A percentile compares a stretch with the other conserved stretches of the same genome.
Evolutionary conservation across 257 asterid genomes (phyloP).

Genomic region (Echium plantagineum): DNA sequence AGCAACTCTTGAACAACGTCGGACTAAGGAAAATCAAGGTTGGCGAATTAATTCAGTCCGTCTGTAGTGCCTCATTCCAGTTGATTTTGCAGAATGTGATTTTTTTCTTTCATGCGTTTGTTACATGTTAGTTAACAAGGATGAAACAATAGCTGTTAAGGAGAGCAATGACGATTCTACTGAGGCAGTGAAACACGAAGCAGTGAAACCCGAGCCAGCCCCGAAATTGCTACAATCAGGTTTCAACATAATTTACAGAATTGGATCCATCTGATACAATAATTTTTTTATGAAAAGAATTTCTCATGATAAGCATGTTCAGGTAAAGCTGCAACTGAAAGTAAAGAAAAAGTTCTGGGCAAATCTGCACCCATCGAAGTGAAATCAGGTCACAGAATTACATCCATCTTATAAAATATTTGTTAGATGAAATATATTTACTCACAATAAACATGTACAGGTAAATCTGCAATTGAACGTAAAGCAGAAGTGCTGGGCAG

Average conservation of each 20-base stretch:
- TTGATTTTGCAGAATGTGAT: not conserved
- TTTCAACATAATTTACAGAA: constrained; percentile 14
- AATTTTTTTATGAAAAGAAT: not conserved
- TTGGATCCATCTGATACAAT: constrained; percentile 1
- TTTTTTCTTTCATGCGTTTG: constrained; percentile 10
- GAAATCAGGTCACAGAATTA: constrained; percentile 14
- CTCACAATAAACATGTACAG: constrained; percentile 11
- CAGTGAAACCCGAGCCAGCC: constrained; percentile 27
- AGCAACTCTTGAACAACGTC: constrained; percentile 74
- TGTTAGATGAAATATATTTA: not conserved
- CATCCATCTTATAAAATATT: constrained; percentile 2
- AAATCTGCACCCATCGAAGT: constrained; percentile 28
- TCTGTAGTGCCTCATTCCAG: not conserved
- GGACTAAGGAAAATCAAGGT: constrained; percentile 63
- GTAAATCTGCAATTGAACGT: constrained; percentile 19
- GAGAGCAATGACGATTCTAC: constrained; percentile 4
- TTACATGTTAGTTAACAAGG: constrained; percentile 22
- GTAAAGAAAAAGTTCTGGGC: constrained; percentile 17
- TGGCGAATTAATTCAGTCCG: not conserved
- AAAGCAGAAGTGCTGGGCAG: constrained; percentile 17
- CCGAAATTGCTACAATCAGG: constrained; percentile 36
- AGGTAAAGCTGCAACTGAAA: constrained; percentile 26
- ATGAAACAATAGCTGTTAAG: constrained; percentile 20
- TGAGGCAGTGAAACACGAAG: constrained; percentile 17
- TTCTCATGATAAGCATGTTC: constrained; percentile 1